Conservation (phyloP, 495 filamentous ascomycete species). For the Lasiosphaeris hirsuta region DNA sequence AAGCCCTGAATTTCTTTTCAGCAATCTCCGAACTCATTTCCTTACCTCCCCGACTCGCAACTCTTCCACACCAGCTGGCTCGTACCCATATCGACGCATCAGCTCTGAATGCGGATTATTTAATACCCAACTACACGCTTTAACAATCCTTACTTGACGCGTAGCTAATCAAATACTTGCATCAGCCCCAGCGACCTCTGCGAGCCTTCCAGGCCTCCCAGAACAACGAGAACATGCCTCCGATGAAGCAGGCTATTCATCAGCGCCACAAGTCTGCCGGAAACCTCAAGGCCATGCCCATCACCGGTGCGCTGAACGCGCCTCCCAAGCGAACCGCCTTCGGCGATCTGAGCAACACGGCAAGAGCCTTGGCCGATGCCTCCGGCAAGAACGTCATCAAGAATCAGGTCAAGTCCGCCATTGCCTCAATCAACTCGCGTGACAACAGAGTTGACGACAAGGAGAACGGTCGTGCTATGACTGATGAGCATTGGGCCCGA, state of each 20-base stretch:
- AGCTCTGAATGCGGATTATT: too few species aligned
- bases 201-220: slow-evolving; percentile 56
- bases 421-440: slow-evolving; percentile 30
- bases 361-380: slow-evolving; percentile 49
- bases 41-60: slow-evolving; percentile 8
- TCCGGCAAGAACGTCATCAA: slow-evolving; percentile 41
- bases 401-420: slow-evolving; percentile 20
- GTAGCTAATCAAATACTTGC: not conserved
- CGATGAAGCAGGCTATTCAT: slow-evolving; percentile 60
- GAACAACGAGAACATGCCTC: slow-evolving; percentile 71
- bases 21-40: slow-evolving; percentile 12
- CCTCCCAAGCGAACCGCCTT: slow-evolving; percentile 72
- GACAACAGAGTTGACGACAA: slow-evolving; percentile 54
- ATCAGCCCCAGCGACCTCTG: slow-evolving; percentile 69
- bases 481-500: slow-evolving; percentile 1
- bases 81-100: too few species aligned
- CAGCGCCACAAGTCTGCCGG: slow-evolving; percentile 80
- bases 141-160: too few species aligned
- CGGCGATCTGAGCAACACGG: slow-evolving; percentile 74
- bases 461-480: slow-evolving; percentile 18
- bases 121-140: too few species aligned
- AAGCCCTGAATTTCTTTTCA: slow-evolving; percentile 10
- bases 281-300: slow-evolving; percentile 55
- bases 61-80: too few species aligned
- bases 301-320: slow-evolving; percentile 60